phyloP scores from a whole-genome alignment of 164 flowering plant genomes.

The Protea cynaroides region DNA sequence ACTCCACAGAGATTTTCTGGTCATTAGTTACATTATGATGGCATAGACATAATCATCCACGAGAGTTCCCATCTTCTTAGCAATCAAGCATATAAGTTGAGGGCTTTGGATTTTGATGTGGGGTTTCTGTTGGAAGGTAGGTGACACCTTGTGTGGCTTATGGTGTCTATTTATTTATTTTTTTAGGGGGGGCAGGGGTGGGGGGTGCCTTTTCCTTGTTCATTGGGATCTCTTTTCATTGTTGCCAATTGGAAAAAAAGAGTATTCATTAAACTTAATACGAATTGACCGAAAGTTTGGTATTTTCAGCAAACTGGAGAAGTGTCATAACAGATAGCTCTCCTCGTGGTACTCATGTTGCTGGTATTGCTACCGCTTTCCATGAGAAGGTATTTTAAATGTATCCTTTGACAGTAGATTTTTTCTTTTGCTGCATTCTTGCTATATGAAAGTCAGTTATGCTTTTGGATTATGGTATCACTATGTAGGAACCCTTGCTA shows the following conservation, averaged over 20 bases:
- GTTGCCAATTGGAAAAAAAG: background rate
- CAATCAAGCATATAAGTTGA: too few relatives aligned
- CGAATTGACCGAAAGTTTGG: conserved; percentile 85
- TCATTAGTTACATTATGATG: too few relatives aligned
- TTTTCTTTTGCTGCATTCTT: background rate
- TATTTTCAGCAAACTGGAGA: conserved; percentile 85
- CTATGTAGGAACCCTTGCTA: conserved; percentile 76
- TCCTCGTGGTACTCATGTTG: conserved; percentile 99
- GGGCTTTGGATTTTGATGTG: too few relatives aligned
- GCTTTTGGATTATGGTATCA: conserved; percentile 8
- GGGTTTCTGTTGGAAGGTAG: too few relatives aligned
- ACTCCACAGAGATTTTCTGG: too few relatives aligned
- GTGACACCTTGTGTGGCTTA: too few relatives aligned
- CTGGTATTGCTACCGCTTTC: conserved; percentile 94
- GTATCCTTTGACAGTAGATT: background rate
- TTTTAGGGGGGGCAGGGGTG: too few relatives aligned
- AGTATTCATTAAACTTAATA: conserved; percentile 2
- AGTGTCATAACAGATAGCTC: conserved; percentile 97
- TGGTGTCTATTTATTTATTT: too few relatives aligned
- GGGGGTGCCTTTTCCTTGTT: background rate
- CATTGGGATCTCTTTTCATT: too few relatives aligned
- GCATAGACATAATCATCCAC: too few relatives aligned
- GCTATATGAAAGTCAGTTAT: conserved; percentile 10
- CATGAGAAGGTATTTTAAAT: conserved; percentile 59
- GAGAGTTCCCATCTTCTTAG: too few relatives aligned